phyloP scores from a whole-genome alignment of 345 rosid species.

The Euclidium syriacum region DNA sequence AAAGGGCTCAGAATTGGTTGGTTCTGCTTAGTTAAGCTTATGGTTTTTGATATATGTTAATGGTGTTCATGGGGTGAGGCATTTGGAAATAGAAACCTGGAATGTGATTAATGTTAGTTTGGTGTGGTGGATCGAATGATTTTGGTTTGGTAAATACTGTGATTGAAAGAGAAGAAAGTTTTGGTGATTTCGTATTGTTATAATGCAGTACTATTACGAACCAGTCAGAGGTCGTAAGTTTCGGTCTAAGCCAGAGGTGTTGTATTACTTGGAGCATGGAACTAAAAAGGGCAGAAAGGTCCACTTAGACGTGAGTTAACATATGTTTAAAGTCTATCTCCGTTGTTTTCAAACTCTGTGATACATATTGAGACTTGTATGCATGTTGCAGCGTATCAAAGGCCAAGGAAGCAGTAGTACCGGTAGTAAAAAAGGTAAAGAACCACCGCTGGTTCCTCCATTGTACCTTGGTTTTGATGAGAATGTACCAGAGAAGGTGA shows the following conservation, averaged over 20 bases:
- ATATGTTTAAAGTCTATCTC: background rate
- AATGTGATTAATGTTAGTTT: background rate
- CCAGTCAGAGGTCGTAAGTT: constrained; percentile 34
- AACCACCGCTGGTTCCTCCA: background rate
- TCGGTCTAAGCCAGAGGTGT: constrained; percentile 34
- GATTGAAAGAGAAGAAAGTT: background rate
- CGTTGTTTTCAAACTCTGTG: background rate
- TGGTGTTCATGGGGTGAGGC: background rate
- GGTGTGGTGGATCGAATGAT: no score
- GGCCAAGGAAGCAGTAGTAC: constrained; percentile 27
- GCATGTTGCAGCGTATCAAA: constrained; percentile 33
- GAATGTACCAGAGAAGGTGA: constrained; percentile 46
- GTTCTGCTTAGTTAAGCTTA: background rate
- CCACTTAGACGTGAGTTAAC: constrained; percentile 34
- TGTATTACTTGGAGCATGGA: constrained; percentile 32
- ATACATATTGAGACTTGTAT: background rate
- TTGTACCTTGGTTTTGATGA: constrained; percentile 43
- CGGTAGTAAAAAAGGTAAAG: constrained; percentile 7
- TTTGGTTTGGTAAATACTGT: background rate
- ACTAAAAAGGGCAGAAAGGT: constrained; percentile 19
- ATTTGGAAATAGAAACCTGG: background rate
- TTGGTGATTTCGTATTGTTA: background rate
- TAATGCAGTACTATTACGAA: constrained; percentile 36
- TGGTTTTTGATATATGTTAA: background rate
- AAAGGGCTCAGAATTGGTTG: background rate